Percentiles rank a stretch among this genome's conserved stretches.
phyloP scores from a whole-genome alignment of 306 rosid species.

The Hippophae rhamnoides region DNA sequence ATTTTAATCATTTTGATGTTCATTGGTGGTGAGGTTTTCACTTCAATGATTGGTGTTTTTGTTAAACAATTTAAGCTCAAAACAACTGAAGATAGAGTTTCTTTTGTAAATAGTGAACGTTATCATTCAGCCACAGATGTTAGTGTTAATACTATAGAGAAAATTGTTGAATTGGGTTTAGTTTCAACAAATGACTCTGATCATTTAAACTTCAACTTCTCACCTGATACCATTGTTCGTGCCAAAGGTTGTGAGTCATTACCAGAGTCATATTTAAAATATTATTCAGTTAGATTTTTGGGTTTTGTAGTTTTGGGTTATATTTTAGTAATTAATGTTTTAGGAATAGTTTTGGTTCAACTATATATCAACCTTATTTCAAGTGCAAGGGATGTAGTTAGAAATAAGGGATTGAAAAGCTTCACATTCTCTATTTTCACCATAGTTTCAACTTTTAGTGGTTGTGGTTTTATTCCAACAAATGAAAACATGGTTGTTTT shows the following conservation, averaged over 20 bases:
- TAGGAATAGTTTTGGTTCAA: conserved; percentile 25
- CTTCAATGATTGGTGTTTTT: conserved; percentile 41
- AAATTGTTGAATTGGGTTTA: neutral
- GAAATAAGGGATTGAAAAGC: conserved; percentile 22
- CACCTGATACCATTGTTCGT: neutral
- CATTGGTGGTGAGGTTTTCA: conserved; percentile 49
- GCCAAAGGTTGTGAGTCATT: neutral
- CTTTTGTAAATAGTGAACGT: neutral
- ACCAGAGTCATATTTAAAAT: conserved; percentile 15
- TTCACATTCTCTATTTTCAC: conserved; percentile 39
- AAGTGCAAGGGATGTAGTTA: conserved; percentile 23
- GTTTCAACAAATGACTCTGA: neutral
- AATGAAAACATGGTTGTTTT: conserved; percentile 60
- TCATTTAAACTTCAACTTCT: neutral
- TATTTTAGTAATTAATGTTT: conserved; percentile 16
- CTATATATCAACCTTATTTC: conserved; percentile 27
- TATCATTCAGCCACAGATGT: neutral
- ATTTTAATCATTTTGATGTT: conserved; percentile 41
- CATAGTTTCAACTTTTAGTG: conserved; percentile 48
- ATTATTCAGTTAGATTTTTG: conserved; percentile 21
- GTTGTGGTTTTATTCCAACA: conserved; percentile 63
- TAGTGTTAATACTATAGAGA: neutral
- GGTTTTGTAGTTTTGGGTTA: conserved; percentile 37
- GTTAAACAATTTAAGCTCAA: conserved; percentile 29
- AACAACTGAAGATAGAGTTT: conserved; percentile 12